phyloP scores from a whole-genome alignment of 2,329 filamentous ascomycete species.

The Alternaria sp. region DNA sequence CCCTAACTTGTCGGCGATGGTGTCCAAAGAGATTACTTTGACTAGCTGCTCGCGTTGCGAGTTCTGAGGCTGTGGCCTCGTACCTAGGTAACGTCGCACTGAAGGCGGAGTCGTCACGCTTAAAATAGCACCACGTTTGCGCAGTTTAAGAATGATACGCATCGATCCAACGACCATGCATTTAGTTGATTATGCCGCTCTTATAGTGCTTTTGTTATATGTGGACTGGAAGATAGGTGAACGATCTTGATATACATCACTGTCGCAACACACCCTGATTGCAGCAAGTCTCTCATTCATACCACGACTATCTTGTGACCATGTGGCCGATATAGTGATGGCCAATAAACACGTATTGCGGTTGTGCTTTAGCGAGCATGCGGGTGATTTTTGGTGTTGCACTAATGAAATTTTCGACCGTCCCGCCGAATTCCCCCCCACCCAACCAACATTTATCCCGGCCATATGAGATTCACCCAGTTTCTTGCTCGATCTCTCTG shows the following conservation, averaged over 20 bases:
- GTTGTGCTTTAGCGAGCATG: conserved; percentile 1
- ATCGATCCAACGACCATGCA: background rate
- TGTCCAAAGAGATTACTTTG: background rate
- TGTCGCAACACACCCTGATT: background rate
- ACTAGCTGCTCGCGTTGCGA: background rate
- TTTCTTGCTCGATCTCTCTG: too few relatives aligned
- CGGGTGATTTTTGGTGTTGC: background rate
- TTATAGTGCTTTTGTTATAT: background rate
- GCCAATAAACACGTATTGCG: background rate
- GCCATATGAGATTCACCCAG: background rate
- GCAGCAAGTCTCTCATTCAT: background rate
- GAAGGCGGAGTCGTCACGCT: background rate
- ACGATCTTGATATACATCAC: background rate
- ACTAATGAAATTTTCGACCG: conserved; percentile 2
- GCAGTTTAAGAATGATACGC: background rate
- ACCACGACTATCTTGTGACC: background rate
- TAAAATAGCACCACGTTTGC: background rate
- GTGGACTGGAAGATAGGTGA: too few relatives aligned
- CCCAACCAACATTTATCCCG: background rate
- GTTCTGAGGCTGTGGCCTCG: background rate
- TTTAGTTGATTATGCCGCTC: background rate
- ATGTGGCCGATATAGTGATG: background rate
- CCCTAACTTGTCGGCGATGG: background rate
- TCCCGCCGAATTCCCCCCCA: background rate
- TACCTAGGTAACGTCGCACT: background rate